phyloP scores from a whole-genome alignment of 148 eudicot species.

The Rhododendron henanense region DNA sequence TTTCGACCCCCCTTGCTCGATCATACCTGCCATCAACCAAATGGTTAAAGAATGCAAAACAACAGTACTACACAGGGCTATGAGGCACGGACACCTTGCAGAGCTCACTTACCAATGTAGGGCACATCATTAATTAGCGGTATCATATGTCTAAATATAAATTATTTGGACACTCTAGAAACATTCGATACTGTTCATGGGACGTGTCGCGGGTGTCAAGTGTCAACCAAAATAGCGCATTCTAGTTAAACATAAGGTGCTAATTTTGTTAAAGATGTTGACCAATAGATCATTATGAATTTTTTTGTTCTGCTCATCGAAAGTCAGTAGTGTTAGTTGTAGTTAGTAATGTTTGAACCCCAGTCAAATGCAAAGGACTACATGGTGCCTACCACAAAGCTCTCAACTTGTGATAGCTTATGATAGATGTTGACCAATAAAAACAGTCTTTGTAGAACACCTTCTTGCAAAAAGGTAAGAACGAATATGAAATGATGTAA shows the following conservation, averaged over 20 bases:
- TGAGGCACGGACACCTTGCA: neutral
- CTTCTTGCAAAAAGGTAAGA: neutral
- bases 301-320: neutral
- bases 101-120: neutral
- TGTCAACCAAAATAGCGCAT: neutral
- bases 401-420: neutral
- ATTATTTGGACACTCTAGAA: neutral
- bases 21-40: constrained; percentile 57
- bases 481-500: neutral
- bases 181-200: neutral
- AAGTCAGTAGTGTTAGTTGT: neutral
- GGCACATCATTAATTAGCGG: neutral
- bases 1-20: constrained; percentile 98
- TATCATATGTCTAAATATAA: neutral
- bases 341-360: neutral
- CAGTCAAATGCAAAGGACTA: neutral
- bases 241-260: neutral
- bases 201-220: neutral
- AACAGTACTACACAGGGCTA: neutral
- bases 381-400: neutral
- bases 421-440: neutral
- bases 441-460: neutral
- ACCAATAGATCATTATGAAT: neutral
- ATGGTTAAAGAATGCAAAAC: neutral
- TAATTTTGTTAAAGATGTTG: neutral